phyloP scores from a whole-genome alignment of 768 basidiomycete species.

The Lentinus tigrinus region DNA sequence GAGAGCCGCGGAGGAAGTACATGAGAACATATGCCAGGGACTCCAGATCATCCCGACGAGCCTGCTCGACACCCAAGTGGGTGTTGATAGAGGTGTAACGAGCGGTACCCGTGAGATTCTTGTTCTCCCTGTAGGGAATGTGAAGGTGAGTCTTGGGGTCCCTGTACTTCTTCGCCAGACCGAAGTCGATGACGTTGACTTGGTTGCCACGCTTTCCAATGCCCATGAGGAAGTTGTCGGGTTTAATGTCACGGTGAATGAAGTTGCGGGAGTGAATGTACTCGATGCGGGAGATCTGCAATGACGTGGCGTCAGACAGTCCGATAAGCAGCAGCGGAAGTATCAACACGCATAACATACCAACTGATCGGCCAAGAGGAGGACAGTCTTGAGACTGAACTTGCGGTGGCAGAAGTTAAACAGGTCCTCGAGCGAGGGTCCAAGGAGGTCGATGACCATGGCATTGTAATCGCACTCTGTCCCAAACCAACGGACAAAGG shows the following conservation, averaged over 20 bases:
- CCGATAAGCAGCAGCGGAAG: conserved; percentile 3
- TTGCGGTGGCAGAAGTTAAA: conserved; percentile 98
- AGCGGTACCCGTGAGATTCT: conserved; percentile 98
- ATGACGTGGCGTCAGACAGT: conserved; percentile 13
- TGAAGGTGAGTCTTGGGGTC: conserved; percentile 99
- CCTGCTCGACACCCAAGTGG: conserved; percentile 96
- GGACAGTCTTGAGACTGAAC: conserved; percentile 94
- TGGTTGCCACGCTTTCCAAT: conserved; percentile 99
- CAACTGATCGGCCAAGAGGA: conserved; percentile 94
- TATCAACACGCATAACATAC: conserved; percentile 43
- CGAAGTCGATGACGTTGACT: conserved; percentile 98
- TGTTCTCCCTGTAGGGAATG: conserved; percentile 99
- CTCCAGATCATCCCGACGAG: conserved; percentile 96
- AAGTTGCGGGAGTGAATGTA: conserved; percentile 99
- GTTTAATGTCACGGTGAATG: conserved; percentile 97
- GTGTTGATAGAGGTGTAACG: conserved; percentile 99
- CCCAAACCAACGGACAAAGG: conserved; percentile 94
- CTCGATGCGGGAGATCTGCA: conserved; percentile 94
- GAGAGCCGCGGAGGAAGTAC: conserved; percentile 98
- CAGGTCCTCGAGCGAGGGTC: conserved; percentile 86
- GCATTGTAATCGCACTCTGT: conserved; percentile 99
- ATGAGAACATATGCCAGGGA: conserved; percentile 98
- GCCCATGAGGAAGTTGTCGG: conserved; percentile 99
- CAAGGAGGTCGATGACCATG: conserved; percentile 97
- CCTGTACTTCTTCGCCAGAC: conserved; percentile 99